Percentiles rank a stretch among this genome's conserved stretches.
Conservation (phyloP, 495 filamentous ascomycete species). For the Paragyromitra xinjiangensis region DNA sequence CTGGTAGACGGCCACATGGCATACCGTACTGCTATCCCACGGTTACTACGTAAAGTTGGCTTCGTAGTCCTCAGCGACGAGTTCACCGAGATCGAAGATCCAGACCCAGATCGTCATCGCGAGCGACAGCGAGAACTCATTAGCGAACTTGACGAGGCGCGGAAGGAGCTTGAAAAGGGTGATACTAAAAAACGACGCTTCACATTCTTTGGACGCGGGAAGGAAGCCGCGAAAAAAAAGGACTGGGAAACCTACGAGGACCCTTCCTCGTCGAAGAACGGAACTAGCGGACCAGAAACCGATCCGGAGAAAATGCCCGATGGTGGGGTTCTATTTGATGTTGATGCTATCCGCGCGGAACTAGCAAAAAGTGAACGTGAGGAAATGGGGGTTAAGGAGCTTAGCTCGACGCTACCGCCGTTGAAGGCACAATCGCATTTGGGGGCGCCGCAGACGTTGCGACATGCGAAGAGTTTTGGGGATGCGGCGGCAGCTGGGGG, state of each 20-base stretch:
- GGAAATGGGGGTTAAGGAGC: slow-evolving; percentile 70
- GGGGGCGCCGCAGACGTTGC: slow-evolving; percentile 48
- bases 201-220: slow-evolving; percentile 79
- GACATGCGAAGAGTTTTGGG: slow-evolving; percentile 65
- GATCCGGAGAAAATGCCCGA: slow-evolving; percentile 61
- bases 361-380: slow-evolving; percentile 66
- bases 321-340: slow-evolving; percentile 80
- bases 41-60: slow-evolving; percentile 80
- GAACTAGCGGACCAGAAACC: slow-evolving; percentile 54
- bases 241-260: slow-evolving; percentile 95
- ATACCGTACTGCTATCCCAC: slow-evolving; percentile 90
- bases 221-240: slow-evolving; percentile 78
- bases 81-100: slow-evolving; percentile 96
- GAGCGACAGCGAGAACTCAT: slow-evolving; percentile 92
- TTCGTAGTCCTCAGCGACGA: slow-evolving; percentile 92
- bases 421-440: slow-evolving; percentile 71
- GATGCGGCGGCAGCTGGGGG: slow-evolving; percentile 30
- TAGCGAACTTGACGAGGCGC: slow-evolving; percentile 93
- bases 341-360: slow-evolving; percentile 91
- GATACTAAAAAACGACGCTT: slow-evolving; percentile 75
- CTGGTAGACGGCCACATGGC: slow-evolving; percentile 95
- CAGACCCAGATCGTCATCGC: slow-evolving; percentile 91
- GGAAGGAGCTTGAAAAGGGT: slow-evolving; percentile 80
- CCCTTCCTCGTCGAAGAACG: slow-evolving; percentile 56
- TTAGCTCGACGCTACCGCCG: slow-evolving; percentile 86